Percentiles rank a stretch among this genome's conserved stretches.
Conservation (phyloP, 345 rosid genomes). For the Bretschneidera sinensis region DNA sequence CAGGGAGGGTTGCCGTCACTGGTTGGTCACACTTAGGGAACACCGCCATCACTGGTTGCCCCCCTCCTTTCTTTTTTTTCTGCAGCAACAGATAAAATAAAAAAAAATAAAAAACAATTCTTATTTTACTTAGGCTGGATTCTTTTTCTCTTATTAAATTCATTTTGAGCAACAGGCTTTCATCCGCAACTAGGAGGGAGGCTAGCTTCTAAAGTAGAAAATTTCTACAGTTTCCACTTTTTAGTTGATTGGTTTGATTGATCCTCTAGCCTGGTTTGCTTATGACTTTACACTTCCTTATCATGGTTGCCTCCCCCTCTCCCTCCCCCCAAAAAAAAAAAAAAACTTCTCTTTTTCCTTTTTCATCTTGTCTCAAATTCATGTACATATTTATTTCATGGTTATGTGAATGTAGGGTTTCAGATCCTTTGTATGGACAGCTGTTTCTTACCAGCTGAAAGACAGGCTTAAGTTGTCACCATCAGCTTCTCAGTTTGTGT, state of each 20-base stretch:
- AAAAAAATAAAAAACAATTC: no score
- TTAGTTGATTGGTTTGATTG: neutral
- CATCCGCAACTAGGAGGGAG: neutral
- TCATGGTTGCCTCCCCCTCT: neutral
- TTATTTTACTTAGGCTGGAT: neutral
- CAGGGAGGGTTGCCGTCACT: no score
- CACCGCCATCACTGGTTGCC: no score
- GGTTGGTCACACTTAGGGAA: no score
- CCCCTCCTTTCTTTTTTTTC: no score
- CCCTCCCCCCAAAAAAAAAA: neutral
- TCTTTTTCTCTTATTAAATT: neutral
- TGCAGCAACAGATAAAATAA: no score
- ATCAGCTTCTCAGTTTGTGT: slow-evolving; percentile 87
- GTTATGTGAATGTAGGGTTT: slow-evolving; percentile 62
- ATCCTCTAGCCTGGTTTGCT: neutral
- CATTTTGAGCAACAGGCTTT: neutral
- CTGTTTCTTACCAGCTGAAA: slow-evolving; percentile 92
- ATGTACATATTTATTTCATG: neutral
- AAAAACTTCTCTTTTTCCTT: slow-evolving; percentile 3
- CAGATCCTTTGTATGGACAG: slow-evolving; percentile 97
- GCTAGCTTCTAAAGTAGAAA: neutral
- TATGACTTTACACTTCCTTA: neutral
- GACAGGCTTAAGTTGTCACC: slow-evolving; percentile 88
- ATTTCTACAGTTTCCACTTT: neutral
- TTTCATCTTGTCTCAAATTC: neutral